Base-by-base conservation (phyloP, 192 early-diverging fungal species). In the Rhizophlyctis rosea region DNA sequence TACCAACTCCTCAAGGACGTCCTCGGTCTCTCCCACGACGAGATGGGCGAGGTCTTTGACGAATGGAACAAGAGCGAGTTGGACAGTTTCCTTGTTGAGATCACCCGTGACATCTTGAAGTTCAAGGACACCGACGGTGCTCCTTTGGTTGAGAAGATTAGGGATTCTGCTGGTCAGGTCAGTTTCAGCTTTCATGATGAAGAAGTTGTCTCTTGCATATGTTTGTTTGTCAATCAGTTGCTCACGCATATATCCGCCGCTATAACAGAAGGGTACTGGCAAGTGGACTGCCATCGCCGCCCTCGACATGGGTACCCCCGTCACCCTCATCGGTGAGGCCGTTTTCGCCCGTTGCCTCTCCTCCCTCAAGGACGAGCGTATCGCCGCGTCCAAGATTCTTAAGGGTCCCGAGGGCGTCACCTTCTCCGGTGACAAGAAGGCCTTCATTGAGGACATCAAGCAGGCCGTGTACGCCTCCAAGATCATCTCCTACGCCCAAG, bases 281-380 rank as follows among this genome's bases (percentile, higher is more conserved):
- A 97, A 95, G 82, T 96, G 96, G 96, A 98, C 96, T 53, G 96
- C 91, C 52, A 91, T 96, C 70, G 87, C 91, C 23, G 89, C 96
- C 35, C 86, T 98, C 27, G 96, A 98, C 80, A 84, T 88, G 59
- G 96, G 96, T 63, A 91, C 91, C 64, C 96, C 96, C 30, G 93
- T 98, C 60, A 98, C 96, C 30, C 83, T 98, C 58, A 95, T 98
- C 61, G 94, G 94, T 70, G 96, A 98, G 81, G 96, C 96, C 59
- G 96, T 98, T 57, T 98, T 92, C 80, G 80, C 96, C 35, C 94
- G 96, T 67, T 95, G 94, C 81, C 81, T 98, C 57, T 98, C 96
- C 47, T 79, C 94, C 31, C 78, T 98, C 77, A 98, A 98, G 86
- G 86, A 91, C 57, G 96, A 98, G 81, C 94, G 96, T 82, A 81